A percentile compares a stretch with the other conserved stretches of the same genome.
These are phyloP conservation scores for Russula vinacea DNA, from an alignment of 768 basidiomycete genomes.

Conservation along the genomic window DNA sequence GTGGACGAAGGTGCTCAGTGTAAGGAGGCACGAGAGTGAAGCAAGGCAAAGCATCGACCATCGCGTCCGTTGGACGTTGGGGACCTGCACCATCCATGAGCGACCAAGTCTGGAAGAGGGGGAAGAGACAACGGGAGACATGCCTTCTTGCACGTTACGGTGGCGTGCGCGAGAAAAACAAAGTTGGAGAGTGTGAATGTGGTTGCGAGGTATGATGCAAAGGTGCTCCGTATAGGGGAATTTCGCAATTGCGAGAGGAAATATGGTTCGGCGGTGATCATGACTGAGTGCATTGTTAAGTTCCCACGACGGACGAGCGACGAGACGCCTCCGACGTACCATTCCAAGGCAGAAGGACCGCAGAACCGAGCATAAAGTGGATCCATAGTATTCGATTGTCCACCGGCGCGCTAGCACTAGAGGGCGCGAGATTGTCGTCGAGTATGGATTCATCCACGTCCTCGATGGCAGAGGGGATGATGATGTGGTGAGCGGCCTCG, in stretches of 20 bases:
- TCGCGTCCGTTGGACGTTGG: conserved; percentile 57
- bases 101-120: neutral
- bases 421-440: conserved; percentile 2
- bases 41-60: conserved; percentile 50
- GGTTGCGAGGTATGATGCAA: conserved; percentile 46
- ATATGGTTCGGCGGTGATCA: conserved; percentile 84
- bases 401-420: conserved; percentile 31
- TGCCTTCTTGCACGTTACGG: conserved; percentile 64
- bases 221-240: conserved; percentile 52
- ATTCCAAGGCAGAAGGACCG: conserved; percentile 85
- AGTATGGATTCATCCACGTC: conserved; percentile 11
- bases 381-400: conserved; percentile 56
- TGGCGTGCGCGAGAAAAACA: conserved; percentile 69
- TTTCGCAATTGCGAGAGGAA: conserved; percentile 67
- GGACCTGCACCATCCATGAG: conserved; percentile 43
- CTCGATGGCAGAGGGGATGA: conserved; percentile 18
- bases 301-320: neutral
- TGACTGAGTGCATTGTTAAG: conserved; percentile 44
- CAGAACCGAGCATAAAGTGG: conserved; percentile 72
- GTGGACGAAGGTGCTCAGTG: conserved; percentile 61
- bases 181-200: conserved; percentile 62
- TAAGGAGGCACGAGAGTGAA: conserved; percentile 55
- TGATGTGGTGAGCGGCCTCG: neutral
- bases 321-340: conserved; percentile 46
- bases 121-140: conserved; percentile 30